Evolutionary conservation across 805 yeast genomes (phyloP), one percentile per base, ranked within the genome.

Genomic region (Monosporozyma servazzii): DNA sequence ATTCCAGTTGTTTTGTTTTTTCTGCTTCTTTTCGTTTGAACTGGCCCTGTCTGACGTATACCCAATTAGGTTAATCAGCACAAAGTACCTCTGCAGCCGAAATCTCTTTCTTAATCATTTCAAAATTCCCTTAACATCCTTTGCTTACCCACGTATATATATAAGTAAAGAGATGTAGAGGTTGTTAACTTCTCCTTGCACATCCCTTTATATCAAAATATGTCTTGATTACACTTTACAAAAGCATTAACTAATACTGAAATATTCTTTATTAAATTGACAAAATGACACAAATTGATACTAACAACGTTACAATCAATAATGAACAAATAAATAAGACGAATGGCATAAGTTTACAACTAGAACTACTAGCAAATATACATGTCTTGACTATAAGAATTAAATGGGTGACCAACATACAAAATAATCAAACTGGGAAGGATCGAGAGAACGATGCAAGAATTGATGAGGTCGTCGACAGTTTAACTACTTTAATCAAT

Each of bases 331-430:
- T 33, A 33, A 45, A 45, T 31, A 45, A 45, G 30, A 45, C 25
- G 7, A 45, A 45, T 33, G 48, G 43, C 3, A 43, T 48, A 2
- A 36, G 46, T 13, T 48, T 52, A 43, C 56, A 54, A 49, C 49
- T 64, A 41, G 68, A 66, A 53, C 64, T 63, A 47, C 53, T 65
- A 13, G 64, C 69, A 2, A 64, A 60, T 52, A 62, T 64, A 8
- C 60, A 62, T 51, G 23, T 62, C 37, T 45, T 64, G 3, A 60
- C 65, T 2, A 47, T 61, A 11, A 55, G 71, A 50, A 51, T 65
- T 13, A 59, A 58, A 47, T 58, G 64, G 64, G 33, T 40, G 9
- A 18, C 15, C 15, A 39, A 39, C 18, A 23, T 21, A 18, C 23
- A 39, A 9, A 25, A 39, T 2, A n/a, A 15, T 15, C 18, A 39